Evolutionary conservation across 2,329 filamentous ascomycete species (phyloP), one percentile per base, ranked within the genome.

Genomic region (Aspergillus udagawae): DNA sequence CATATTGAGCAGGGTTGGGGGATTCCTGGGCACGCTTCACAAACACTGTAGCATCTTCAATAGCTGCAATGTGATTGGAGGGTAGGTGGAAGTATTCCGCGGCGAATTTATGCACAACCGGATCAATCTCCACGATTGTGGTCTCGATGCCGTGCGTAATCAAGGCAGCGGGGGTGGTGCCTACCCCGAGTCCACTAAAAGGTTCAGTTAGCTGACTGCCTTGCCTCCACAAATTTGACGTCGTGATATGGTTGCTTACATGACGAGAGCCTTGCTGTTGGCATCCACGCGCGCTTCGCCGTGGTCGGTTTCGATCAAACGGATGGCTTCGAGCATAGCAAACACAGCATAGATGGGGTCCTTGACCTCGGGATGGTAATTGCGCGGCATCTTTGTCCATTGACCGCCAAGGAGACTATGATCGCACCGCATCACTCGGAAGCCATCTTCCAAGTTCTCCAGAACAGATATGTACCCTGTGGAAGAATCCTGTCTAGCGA

Each of bases 271-370:
- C 51, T 84, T 89, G 49, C 90, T 89, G 58, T 90, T 78, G n/a
- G 75, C 75, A 64, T 92, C 89, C 1, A 76, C 76, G 23, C 67
- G 70, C 27, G 62, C 61, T 42, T 66, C 59, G 9, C 70, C 68
- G 50, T 68, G 58, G 29, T 81, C 78, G 4, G 80, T 75, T 64
- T 94, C 81, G 25, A 96, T 81, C 32, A 99, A 82, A 23, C 94
- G 85, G 6, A 97, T 88, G 3, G 93, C 91, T 73, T 99, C 94
- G 1, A 99, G 84, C 82, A 96, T 95, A 27, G 91, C 88, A 72
- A 99, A 99, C n/a, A 97, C 89, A 9, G 91, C 88, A 70, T 97
- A 99, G 55, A 99, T 91, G 0, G 93, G 91, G 74, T 99, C 94
- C 10, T 85, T 84, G 20, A 91, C 77, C 48, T 82, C 73, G 1